Evolutionary conservation across 2,329 filamentous ascomycete species (phyloP).

Genomic region (Trichoderma asperellum): DNA sequence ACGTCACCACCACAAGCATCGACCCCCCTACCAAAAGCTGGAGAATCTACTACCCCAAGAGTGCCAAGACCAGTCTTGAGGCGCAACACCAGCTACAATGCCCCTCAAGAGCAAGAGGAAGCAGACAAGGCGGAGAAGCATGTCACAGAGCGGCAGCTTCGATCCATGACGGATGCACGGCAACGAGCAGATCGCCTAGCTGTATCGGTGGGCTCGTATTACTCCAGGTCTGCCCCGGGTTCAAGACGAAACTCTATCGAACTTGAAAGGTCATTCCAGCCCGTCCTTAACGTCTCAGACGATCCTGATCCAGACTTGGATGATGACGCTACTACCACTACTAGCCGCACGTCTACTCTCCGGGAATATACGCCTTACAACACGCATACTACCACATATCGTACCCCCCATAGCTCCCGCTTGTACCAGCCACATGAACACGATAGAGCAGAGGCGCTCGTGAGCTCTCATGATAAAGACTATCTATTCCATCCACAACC

Average conservation of each 20-base stretch:
- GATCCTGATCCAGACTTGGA: conserved; percentile 31
- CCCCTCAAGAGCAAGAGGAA: conserved; percentile 45
- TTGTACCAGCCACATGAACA: conserved; percentile 34
- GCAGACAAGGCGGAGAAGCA: conserved; percentile 47
- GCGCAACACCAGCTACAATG: conserved; percentile 50
- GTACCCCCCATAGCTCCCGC: conserved; percentile 33
- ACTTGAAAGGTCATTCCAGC: conserved; percentile 41
- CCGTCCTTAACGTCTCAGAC: conserved; percentile 40
- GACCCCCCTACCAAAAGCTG: conserved; percentile 6
- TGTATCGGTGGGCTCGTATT: conserved; percentile 42
- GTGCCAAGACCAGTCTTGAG: conserved; percentile 46
- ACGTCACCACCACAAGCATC: neutral
- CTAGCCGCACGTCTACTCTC: conserved; percentile 20
- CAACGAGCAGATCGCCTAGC: conserved; percentile 46
- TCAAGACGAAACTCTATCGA: conserved; percentile 45
- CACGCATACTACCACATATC: conserved; percentile 31
- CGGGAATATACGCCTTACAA: neutral
- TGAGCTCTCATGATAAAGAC: conserved; percentile 41
- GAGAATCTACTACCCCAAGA: conserved; percentile 26
- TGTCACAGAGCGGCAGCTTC: conserved; percentile 44
- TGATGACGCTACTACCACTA: conserved; percentile 31
- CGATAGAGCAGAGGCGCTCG: conserved; percentile 42
- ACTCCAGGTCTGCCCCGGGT: conserved; percentile 42
- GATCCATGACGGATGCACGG: conserved; percentile 47
- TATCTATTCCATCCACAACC: conserved; percentile 40